A percentile compares a stretch with the other conserved stretches of the same genome.
phyloP scores from a whole-genome alignment of 1,139 yeast species.

The Yamadazyma trypodendri region DNA sequence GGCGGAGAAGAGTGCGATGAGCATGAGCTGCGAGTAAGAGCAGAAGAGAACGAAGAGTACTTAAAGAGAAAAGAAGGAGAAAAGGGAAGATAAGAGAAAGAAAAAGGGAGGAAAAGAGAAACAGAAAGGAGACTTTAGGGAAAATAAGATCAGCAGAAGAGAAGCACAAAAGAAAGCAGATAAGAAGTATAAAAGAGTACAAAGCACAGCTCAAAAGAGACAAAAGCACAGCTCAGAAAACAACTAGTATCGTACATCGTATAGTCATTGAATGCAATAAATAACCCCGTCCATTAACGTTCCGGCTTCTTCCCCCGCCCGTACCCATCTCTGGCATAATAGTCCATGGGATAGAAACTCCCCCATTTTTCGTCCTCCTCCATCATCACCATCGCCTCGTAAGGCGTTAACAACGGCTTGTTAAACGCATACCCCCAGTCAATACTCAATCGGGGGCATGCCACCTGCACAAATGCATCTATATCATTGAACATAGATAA shows the following conservation, averaged over 20 bases:
- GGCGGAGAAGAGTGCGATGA: constrained; percentile 7
- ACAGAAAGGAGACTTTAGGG: no score
- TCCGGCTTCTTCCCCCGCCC: constrained; percentile 83
- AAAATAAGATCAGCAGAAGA: no score
- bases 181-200: no score
- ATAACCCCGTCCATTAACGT: not conserved
- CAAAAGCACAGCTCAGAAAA: no score
- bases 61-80: not conserved
- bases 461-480: constrained; percentile 95
- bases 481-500: constrained; percentile 91
- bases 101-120: no score
- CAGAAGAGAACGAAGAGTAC: not conserved
- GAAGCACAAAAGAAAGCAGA: no score
- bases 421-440: constrained; percentile 99
- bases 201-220: no score
- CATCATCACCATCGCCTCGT: constrained; percentile 91
- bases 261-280: not conserved
- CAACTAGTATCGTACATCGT: not conserved
- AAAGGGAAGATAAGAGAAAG: no score
- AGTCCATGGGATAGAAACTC: constrained; percentile 89
- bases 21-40: no score
- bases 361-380: constrained; percentile 70
- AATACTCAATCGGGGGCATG: constrained; percentile 92
- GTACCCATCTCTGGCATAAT: constrained; percentile 85
- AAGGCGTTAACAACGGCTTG: constrained; percentile 90